Evolutionary conservation across 1,284 basidiomycete genomes (phyloP).

Genomic region (Marasmius fiardii): DNA sequence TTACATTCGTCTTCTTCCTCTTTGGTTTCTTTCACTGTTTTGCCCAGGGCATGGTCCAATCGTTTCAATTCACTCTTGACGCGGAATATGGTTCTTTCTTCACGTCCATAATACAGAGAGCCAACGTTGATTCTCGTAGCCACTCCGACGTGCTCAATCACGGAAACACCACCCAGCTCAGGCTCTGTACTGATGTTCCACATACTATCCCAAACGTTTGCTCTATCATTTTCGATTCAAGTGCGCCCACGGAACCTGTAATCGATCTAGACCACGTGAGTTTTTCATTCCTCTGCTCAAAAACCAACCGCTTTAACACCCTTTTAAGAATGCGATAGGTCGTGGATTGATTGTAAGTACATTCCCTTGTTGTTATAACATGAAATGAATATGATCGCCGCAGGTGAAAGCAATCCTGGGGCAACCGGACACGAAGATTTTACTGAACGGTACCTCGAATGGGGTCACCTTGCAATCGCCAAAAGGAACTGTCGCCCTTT

Average conservation of each 20-base stretch:
- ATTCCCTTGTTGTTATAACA: background rate
- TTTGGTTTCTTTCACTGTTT: slow-evolving; percentile 40
- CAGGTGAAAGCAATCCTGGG: background rate
- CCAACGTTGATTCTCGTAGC: slow-evolving; percentile 33
- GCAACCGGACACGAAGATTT: background rate
- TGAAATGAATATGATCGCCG: too few relatives aligned
- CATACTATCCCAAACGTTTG: slow-evolving; percentile 13
- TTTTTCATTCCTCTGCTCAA: background rate
- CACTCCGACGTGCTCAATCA: slow-evolving; percentile 37
- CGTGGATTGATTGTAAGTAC: background rate
- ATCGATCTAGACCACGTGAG: background rate
- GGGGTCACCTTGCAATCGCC: background rate
- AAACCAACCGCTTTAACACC: background rate
- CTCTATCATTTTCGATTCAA: slow-evolving; percentile 27
- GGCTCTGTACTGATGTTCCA: slow-evolving; percentile 48
- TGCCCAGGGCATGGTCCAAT: slow-evolving; percentile 44
- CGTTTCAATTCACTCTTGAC: slow-evolving; percentile 46
- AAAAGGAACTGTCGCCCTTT: slow-evolving; percentile 24
- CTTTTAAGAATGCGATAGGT: background rate
- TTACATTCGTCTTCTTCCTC: slow-evolving; percentile 47
- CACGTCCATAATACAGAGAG: slow-evolving; percentile 33
- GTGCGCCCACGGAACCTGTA: slow-evolving; percentile 2
- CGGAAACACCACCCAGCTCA: slow-evolving; percentile 30
- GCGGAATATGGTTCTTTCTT: slow-evolving; percentile 35
- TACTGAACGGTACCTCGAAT: background rate